Percentiles rank a stretch among this genome's conserved stretches.
Conservation (phyloP, 495 filamentous ascomycete genomes). For the Hypoxylon trugodes region DNA sequence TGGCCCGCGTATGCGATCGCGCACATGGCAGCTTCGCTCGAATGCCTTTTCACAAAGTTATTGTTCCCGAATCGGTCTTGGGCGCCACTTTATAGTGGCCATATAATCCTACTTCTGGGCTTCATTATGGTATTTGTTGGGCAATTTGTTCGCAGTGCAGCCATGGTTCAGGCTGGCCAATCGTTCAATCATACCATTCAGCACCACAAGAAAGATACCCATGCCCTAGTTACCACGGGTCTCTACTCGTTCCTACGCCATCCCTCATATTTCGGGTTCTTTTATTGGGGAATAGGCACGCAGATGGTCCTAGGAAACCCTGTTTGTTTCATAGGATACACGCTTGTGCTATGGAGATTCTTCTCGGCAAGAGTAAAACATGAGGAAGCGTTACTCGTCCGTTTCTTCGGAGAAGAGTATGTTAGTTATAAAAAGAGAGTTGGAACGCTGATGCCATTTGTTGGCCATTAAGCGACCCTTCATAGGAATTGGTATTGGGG, state of each 20-base stretch:
- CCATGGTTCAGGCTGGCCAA: slow-evolving; percentile 87
- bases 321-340: slow-evolving; percentile 77
- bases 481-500: background rate
- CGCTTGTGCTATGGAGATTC: slow-evolving; percentile 81
- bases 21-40: slow-evolving; percentile 74
- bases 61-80: slow-evolving; percentile 64
- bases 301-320: slow-evolving; percentile 89
- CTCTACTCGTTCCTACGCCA: slow-evolving; percentile 72
- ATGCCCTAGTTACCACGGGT: slow-evolving; percentile 81
- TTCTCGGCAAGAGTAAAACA: slow-evolving; percentile 76
- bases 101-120: slow-evolving; percentile 59
- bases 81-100: slow-evolving; percentile 44
- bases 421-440: slow-evolving; percentile 72
- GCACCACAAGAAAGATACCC: slow-evolving; percentile 66
- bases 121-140: slow-evolving; percentile 72
- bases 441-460: slow-evolving; percentile 76
- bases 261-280: slow-evolving; percentile 96
- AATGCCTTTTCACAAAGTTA: slow-evolving; percentile 68
- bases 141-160: slow-evolving; percentile 74
- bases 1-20: slow-evolving; percentile 86
- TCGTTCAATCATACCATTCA: slow-evolving; percentile 94
- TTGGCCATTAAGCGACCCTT: slow-evolving; percentile 38
- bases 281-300: slow-evolving; percentile 96
- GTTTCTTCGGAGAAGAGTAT: slow-evolving; percentile 89
- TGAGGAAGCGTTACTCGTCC: slow-evolving; percentile 79